Evolutionary conservation across 306 rosid species (phyloP), one percentile per base, ranked within the genome.

Genomic region (Crotalaria pallida): DNA sequence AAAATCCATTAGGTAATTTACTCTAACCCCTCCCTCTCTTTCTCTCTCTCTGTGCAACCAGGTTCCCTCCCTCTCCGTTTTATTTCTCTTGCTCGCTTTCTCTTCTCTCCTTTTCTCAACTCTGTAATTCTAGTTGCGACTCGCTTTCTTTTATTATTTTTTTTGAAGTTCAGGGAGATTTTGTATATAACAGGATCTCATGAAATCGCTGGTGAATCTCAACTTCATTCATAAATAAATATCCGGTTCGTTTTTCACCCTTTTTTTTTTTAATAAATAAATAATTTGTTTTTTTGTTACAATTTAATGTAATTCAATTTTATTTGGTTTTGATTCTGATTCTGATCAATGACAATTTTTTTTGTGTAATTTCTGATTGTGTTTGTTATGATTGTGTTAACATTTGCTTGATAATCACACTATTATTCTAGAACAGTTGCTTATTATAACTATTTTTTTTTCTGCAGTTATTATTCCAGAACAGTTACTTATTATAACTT

Each of bases 131-230:
- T 29, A 19, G 41, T 65, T 29, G 49, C 5, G 17, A 56, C 63
- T 70, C 50, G 60, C 23, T 71, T 71, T 47, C 44, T 74, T 71
- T 23, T 53, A 17, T 53, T 36, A 2, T 38, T 1, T 58, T 48
- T n/a, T 56, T 43, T 76, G 18, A 5, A 21, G 27, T 81, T 63
- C 43, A 79, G 84, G 67, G n/a, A 68, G 67, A 49, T 38, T 75
- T 77, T 79, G n/a, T 56, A 74, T 61, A 5, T 72, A 47, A 82
- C 83, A 85, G 87, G 93, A 89, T 85, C 94, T 92, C 84, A 92
- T 92, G 97, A 85, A 80, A 91, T 75, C 78, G 84, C 86, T 76
- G 78, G 97, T 68, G 86, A 96, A 92, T 92, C 93, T 88, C 71
- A 68, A 70, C 79, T 89, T 69, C 72, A 80, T 85, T 59, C 76